Evolutionary conservation across 805 yeast genomes (phyloP).

Genomic region (Teunomyces tritomae): DNA sequence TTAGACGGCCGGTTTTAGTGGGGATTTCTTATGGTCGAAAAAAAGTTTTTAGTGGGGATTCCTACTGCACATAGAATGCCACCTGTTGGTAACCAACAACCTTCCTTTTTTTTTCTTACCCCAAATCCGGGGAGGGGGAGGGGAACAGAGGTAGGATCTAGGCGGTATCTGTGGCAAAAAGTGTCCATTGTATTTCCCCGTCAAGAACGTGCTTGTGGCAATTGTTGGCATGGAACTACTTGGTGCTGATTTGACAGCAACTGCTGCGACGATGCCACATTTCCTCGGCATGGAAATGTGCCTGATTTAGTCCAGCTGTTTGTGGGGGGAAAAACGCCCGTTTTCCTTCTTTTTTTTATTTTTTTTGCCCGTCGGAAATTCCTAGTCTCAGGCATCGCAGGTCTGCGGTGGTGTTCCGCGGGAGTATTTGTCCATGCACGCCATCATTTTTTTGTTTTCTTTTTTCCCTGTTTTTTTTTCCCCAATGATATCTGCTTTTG

Average conservation of each 20-base stretch:
- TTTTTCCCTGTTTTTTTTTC: not conserved
- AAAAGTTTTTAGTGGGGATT: constrained; percentile 4
- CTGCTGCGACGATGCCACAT: no score
- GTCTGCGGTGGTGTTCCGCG: not conserved
- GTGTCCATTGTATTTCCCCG: no score
- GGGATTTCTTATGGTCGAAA: constrained; percentile 1
- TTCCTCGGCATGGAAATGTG: no score
- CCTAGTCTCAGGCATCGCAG: not conserved
- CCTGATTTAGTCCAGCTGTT: no score
- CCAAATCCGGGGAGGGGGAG: constrained; percentile 2
- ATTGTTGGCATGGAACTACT: no score
- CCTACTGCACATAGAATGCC: not conserved
- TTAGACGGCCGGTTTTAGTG: not conserved
- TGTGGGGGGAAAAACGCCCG: no score
- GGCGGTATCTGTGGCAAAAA: not conserved
- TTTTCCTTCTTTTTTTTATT: no score
- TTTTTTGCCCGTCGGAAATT: no score
- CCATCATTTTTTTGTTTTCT: not conserved
- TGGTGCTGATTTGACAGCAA: no score
- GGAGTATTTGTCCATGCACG: not conserved
- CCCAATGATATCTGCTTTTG: not conserved
- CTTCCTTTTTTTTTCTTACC: not conserved
- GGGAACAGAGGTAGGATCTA: not conserved
- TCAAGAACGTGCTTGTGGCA: no score
- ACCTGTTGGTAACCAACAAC: not conserved